Evolutionary conservation across 2,329 filamentous ascomycete genomes (phyloP), one percentile per base, ranked within the genome.

Genomic region (Penicillium capsulatum): DNA sequence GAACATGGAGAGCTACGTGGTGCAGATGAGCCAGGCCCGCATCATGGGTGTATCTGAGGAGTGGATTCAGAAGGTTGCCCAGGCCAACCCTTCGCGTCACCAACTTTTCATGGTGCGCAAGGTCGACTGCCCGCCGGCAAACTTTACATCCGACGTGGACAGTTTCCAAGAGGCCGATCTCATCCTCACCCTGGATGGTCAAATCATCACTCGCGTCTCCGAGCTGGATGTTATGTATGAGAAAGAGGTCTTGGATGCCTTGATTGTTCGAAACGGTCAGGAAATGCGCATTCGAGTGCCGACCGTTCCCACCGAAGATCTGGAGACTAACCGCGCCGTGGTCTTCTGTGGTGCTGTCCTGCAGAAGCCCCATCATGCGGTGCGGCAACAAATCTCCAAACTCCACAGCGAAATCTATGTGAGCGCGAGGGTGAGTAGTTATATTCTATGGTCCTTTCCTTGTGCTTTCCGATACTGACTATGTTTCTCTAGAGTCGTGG

Each of bases 61-160:
- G 47, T 97, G 91, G 92, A 95, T 98, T 55, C 77, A 86, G 54
- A 85, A 88, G 65, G 91, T 96, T 2, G 83, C 92, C 37, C 74
- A 82, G 50, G 87, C 88, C 47, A 96, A 98, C 64, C 85, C 87
- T 27, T 83, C 92, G 35, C 86, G 89, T 42, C 92, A 98, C 61
- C 92, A 98, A 68, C 79, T 98, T 26, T 98, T 98, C 72, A 96
- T 98, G 86, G 88, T 98, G 19, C 84, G 88, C 56, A 98, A 98
- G 70, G 83, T 94, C 45, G 73, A 84, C 54, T 81, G 80, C 31
- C 78, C 78, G 15, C 76, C 70, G 1, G 60, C 67, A 4, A 60
- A 59, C 9, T 60, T 65, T 63, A 55, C 56, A 6, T 58, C 63
- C 10, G 60, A 73, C n/a, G 66, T 67, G n/a, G 73, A 76, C 34